phyloP scores from a whole-genome alignment of 495 filamentous ascomycete genomes.

The Extremus antarcticus region DNA sequence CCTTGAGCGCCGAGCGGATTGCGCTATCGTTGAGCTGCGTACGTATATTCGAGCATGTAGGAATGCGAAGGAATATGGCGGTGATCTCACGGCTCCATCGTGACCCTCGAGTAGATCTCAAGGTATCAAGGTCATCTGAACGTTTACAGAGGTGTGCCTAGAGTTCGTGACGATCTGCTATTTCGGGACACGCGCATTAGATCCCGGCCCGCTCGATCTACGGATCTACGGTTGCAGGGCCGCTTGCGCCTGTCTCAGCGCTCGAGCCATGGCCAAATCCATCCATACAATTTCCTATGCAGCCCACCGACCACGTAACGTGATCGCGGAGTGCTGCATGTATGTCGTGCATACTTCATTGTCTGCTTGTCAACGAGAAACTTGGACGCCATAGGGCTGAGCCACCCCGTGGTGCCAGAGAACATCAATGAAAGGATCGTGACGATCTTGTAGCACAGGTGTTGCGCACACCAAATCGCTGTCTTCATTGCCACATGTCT shows the following conservation, averaged over 20 bases:
- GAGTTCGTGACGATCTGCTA: background rate
- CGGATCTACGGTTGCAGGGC: too few species aligned
- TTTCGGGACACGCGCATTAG: background rate
- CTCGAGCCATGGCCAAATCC: background rate
- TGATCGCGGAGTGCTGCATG: background rate
- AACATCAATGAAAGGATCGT: too few species aligned
- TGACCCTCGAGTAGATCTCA: background rate
- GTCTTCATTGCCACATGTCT: too few species aligned
- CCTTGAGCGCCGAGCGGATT: background rate
- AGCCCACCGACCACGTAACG: background rate
- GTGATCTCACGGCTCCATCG: background rate
- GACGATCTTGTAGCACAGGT: too few species aligned
- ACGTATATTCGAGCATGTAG: background rate
- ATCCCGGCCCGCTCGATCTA: too few species aligned
- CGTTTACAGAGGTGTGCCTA: too few species aligned
- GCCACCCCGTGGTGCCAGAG: background rate
- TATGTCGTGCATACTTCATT: conserved; percentile 1
- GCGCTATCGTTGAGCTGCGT: too few species aligned
- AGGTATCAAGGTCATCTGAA: too few species aligned
- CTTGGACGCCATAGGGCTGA: background rate
- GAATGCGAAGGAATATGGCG: background rate
- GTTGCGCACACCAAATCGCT: too few species aligned
- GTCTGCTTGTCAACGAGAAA: too few species aligned
- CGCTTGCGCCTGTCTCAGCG: background rate
- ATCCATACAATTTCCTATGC: background rate